Evolutionary conservation across 306 rosid genomes (phyloP).

Genomic region (Macrotyloma uniflorum): DNA sequence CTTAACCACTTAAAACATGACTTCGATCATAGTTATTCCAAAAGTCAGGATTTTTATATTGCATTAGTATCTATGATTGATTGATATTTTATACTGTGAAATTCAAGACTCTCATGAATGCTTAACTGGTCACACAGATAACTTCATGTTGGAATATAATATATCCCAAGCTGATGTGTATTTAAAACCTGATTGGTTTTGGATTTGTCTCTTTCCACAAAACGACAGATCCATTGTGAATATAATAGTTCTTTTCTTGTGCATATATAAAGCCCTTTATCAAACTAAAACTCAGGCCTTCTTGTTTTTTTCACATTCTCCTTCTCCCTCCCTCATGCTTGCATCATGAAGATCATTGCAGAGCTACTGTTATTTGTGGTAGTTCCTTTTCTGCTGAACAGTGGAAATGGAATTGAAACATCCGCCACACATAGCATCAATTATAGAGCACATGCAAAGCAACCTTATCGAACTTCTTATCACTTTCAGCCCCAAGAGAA

Average conservation of each 20-base stretch:
- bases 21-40: too few relatives aligned
- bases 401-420: constrained; percentile 25
- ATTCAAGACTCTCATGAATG: not conserved
- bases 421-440: not conserved
- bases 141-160: constrained; percentile 1
- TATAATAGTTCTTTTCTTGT: constrained; percentile 4
- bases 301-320: not conserved
- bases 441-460: not conserved
- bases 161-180: not conserved
- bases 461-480: constrained; percentile 44
- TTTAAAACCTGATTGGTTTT: constrained; percentile 32
- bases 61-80: too few relatives aligned
- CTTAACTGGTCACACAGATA: not conserved
- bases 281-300: not conserved
- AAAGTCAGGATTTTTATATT: too few relatives aligned
- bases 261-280: not conserved
- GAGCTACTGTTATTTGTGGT: not conserved
- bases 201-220: not conserved
- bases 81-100: not conserved
- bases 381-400: constrained; percentile 30
- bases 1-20: too few relatives aligned
- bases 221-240: not conserved
- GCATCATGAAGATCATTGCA: constrained; percentile 40
- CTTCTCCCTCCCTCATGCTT: constrained; percentile 17
- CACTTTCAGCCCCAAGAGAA: constrained; percentile 49